phyloP scores from a whole-genome alignment of 2,329 filamentous ascomycete genomes.

The Trichophyton rubrum region DNA sequence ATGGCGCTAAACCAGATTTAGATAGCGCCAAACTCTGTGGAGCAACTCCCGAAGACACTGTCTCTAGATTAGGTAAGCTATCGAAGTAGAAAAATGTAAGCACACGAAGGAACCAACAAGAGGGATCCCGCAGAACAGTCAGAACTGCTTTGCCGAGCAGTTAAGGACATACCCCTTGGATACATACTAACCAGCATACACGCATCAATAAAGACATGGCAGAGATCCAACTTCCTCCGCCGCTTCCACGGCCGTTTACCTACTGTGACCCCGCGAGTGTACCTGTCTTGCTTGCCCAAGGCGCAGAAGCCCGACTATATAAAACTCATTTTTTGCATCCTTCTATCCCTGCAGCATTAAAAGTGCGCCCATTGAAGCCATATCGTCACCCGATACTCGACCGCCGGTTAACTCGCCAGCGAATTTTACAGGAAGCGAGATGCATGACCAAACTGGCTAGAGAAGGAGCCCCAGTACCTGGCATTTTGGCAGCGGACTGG shows the following conservation, averaged over 20 bases:
- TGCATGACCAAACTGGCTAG: constrained; percentile 66
- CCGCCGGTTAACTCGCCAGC: constrained; percentile 69
- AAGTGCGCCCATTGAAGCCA: constrained; percentile 79
- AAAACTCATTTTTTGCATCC: constrained; percentile 66
- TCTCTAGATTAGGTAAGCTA: too few species aligned
- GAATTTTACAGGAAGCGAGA: constrained; percentile 78
- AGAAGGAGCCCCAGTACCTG: constrained; percentile 72
- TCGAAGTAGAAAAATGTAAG: too few species aligned
- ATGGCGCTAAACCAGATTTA: too few species aligned
- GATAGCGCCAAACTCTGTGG: too few species aligned
- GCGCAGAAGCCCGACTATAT: constrained; percentile 91
- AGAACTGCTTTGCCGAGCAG: not conserved
- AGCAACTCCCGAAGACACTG: too few species aligned
- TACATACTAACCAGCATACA: not conserved
- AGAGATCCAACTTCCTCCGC: constrained; percentile 22
- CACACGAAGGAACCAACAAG: not conserved
- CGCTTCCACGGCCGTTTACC: constrained; percentile 53
- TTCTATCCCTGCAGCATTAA: constrained; percentile 61
- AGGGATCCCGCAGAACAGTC: not conserved
- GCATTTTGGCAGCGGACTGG: constrained; percentile 57
- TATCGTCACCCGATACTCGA: constrained; percentile 89
- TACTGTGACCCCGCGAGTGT: constrained; percentile 41
- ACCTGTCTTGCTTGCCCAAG: constrained; percentile 72
- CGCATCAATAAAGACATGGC: constrained; percentile 11
- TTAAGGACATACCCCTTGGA: not conserved